These are phyloP conservation scores for Lactifluus volemus DNA, from an alignment of 768 basidiomycete species.

Conservation along the genomic window DNA sequence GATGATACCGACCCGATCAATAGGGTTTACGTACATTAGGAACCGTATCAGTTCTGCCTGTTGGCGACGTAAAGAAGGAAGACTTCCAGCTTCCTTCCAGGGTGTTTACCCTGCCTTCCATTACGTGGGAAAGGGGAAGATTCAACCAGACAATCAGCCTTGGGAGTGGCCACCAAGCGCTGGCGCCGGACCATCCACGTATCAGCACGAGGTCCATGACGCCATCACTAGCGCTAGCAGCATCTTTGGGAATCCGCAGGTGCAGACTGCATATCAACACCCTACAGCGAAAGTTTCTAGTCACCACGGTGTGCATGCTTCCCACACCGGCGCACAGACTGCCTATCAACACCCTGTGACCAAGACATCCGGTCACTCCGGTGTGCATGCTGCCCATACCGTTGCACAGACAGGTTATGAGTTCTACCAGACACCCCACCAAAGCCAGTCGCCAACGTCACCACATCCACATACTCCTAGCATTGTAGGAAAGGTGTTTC, in stretches of 20 bases:
- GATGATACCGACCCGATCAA: background rate
- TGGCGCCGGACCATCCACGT: background rate
- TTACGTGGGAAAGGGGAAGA: background rate
- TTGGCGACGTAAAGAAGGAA: background rate
- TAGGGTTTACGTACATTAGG: conserved; percentile 2
- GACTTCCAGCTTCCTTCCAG: background rate
- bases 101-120: background rate
- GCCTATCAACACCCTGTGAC: background rate
- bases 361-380: background rate
- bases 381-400: background rate
- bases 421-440: background rate
- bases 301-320: too few relatives aligned
- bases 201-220: background rate
- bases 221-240: background rate
- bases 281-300: too few relatives aligned
- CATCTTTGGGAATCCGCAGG: background rate
- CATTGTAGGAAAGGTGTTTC: background rate
- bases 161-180: background rate
- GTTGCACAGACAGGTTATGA: background rate
- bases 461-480: background rate
- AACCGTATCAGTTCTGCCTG: background rate
- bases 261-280: background rate
- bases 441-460: background rate
- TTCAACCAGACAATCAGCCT: background rate
- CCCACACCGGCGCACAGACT: too few relatives aligned